These are phyloP conservation scores for Coemansia sp. DNA, from an alignment of 192 early-diverging fungal genomes.

Conservation along the genomic window DNA sequence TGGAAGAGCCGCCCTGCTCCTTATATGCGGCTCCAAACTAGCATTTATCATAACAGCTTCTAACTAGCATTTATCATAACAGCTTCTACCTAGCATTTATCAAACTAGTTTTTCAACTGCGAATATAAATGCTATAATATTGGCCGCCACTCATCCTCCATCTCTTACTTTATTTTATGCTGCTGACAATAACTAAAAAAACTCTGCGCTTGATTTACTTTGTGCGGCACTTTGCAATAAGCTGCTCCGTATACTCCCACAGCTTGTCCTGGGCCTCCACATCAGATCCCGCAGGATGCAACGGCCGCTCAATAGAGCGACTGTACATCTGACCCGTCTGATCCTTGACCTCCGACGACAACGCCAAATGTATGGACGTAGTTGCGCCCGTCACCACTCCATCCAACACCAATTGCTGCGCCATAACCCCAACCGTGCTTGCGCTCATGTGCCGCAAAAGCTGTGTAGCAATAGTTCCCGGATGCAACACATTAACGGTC, in stretches of 20 bases:
- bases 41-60: too few species aligned
- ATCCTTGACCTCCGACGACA: slow-evolving; percentile 29
- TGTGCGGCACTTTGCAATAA: slow-evolving; percentile 12
- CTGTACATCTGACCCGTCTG: slow-evolving; percentile 22
- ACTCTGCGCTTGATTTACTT: too few species aligned
- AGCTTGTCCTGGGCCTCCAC: slow-evolving; percentile 33
- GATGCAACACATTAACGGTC: slow-evolving; percentile 28
- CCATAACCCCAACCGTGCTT: neutral
- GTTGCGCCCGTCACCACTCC: slow-evolving; percentile 19
- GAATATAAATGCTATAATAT: too few species aligned
- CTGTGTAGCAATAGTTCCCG: slow-evolving; percentile 24
- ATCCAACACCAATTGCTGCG: slow-evolving; percentile 14
- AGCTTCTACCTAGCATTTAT: too few species aligned
- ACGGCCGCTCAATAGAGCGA: slow-evolving; percentile 1
- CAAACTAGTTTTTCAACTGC: too few species aligned
- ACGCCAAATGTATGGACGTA: slow-evolving; percentile 33
- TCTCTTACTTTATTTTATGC: too few species aligned
- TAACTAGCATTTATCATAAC: too few species aligned
- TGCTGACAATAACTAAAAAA: too few species aligned
- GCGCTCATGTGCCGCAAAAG: slow-evolving; percentile 24
- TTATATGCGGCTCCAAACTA: too few species aligned
- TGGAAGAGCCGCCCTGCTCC: too few species aligned
- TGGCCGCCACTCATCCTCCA: too few species aligned
- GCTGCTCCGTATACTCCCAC: slow-evolving; percentile 37
- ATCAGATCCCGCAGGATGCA: slow-evolving; percentile 16